Evolutionary conservation across 345 rosid genomes (phyloP).

Genomic region (Eucalyptus polybractea): DNA sequence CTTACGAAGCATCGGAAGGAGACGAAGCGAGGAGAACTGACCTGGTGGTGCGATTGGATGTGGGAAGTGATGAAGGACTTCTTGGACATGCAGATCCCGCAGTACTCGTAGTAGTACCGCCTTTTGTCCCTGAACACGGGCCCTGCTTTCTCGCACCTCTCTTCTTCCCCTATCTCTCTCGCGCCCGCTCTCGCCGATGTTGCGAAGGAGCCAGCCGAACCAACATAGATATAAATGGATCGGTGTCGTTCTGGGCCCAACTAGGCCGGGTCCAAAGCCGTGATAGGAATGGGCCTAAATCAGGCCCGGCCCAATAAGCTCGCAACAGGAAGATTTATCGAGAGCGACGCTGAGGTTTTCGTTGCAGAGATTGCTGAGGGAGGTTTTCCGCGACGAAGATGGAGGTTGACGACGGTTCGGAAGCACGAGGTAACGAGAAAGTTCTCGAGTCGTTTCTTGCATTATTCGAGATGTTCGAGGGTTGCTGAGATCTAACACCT

Average conservation of each 20-base stretch:
- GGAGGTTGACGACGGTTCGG: conserved; percentile 16
- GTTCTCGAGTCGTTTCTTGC: neutral
- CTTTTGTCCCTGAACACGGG: conserved; percentile 37
- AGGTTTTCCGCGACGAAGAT: conserved; percentile 5
- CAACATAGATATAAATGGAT: no score
- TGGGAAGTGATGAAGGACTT: conserved; percentile 35
- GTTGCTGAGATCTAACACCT: neutral
- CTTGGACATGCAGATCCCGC: conserved; percentile 83
- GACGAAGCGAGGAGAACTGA: no score
- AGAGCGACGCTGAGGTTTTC: neutral
- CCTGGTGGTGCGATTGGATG: no score
- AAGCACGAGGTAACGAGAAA: neutral
- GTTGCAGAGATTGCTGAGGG: neutral
- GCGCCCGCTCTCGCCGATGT: no score
- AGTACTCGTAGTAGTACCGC: conserved; percentile 62
- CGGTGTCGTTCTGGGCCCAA: neutral
- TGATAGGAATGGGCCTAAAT: no score
- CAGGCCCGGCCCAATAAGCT: no score
- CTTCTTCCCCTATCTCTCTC: no score
- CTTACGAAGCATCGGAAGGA: no score
- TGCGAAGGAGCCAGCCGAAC: no score
- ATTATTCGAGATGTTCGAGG: neutral
- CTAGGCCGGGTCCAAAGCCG: no score
- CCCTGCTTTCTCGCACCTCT: neutral
- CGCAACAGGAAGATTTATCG: fast-evolving